Evolutionary conservation across 2,329 filamentous ascomycete species (phyloP).

Genomic region (Claviceps fusiformis): DNA sequence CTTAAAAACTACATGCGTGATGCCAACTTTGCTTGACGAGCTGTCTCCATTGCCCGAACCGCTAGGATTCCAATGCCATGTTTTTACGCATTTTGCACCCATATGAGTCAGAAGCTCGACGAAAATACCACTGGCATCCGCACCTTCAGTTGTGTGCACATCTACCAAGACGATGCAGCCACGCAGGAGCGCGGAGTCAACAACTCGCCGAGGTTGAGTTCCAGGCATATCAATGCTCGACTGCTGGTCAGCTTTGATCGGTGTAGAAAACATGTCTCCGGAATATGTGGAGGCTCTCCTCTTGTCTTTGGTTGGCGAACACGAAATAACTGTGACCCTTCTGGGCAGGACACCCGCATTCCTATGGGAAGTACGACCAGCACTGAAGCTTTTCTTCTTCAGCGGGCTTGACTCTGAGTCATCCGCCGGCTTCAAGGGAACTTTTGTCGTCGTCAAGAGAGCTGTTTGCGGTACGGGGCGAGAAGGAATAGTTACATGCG

Average conservation of each 20-base stretch:
- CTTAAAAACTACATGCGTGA: slow-evolving; percentile 85
- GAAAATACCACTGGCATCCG: slow-evolving; percentile 70
- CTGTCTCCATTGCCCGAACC: slow-evolving; percentile 21
- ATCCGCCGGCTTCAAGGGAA: slow-evolving; percentile 58
- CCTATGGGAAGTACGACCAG: slow-evolving; percentile 30
- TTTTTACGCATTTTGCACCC: slow-evolving; percentile 66
- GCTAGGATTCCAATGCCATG: slow-evolving; percentile 58
- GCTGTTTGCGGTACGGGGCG: slow-evolving; percentile 31
- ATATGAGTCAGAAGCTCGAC: slow-evolving; percentile 66
- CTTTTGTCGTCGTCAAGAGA: slow-evolving; percentile 63
- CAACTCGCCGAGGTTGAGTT: slow-evolving; percentile 39
- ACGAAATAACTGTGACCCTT: slow-evolving; percentile 40
- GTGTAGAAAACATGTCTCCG: slow-evolving; percentile 10
- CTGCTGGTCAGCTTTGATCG: slow-evolving; percentile 38
- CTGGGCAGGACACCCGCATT: slow-evolving; percentile 30
- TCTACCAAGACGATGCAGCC: slow-evolving; percentile 74
- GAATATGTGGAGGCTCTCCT: slow-evolving; percentile 5
- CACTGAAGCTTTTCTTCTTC: slow-evolving; percentile 38
- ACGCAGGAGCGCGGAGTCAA: slow-evolving; percentile 41
- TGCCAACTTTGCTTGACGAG: slow-evolving; percentile 45
- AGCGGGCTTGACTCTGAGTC: slow-evolving; percentile 35
- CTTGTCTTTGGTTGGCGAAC: slow-evolving; percentile 35
- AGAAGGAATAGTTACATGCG: slow-evolving; percentile 40
- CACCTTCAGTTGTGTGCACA: slow-evolving; percentile 69
- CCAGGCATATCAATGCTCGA: slow-evolving; percentile 41